Base-by-base conservation (phyloP, 2,329 filamentous ascomycete genomes). In the Aureobasidium lini region DNA sequence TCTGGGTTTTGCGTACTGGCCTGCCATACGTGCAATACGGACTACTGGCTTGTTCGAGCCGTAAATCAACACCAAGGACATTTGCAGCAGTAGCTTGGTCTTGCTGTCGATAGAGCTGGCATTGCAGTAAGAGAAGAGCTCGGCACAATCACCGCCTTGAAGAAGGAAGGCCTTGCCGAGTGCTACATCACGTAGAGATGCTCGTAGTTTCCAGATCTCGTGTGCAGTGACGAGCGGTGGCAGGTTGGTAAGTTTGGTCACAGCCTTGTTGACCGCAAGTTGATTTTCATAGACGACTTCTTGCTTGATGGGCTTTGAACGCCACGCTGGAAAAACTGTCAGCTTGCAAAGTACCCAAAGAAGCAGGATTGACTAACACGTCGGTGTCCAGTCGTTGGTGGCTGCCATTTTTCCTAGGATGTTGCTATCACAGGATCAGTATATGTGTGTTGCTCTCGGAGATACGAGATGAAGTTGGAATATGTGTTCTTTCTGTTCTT, bases 71-170 rank as follows among this genome's bases (percentile, higher is more conserved):
- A 99, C 90, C 66, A 99, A 77, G 65, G 90, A 95, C 93, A 99
- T 97, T 76, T 99, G 94, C 61, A 99, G 79, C 32, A 99, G 82
- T 29, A 99, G 83, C 77, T 97, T 97, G 74, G 97, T 90, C 79
- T 97, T 99, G 63, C 90, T 88, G 75, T 97, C 91, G 66, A 99
- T 96, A 64, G 89, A 88, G 13, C 83, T 82, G 71, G 91, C 87
- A 67, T 89, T 86, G 75, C 94, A 99, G 79, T 99, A 99, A 73
- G 94, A 90, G 69, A 99, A 99, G 9, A 97, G 82, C 77, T 99
- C 94, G 15, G 94, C 94, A 70, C 94, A 99, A 76, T 99, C 94
- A 48, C 93, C 94, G 62, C 94, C 94, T 76, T 99, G 94, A 4
- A 99, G 84, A 9, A 99, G 80, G 72, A 99, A 97, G 11, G 93